Conservation (phyloP, 2,329 filamentous ascomycete genomes). For the Aspergillus phoenicis region DNA sequence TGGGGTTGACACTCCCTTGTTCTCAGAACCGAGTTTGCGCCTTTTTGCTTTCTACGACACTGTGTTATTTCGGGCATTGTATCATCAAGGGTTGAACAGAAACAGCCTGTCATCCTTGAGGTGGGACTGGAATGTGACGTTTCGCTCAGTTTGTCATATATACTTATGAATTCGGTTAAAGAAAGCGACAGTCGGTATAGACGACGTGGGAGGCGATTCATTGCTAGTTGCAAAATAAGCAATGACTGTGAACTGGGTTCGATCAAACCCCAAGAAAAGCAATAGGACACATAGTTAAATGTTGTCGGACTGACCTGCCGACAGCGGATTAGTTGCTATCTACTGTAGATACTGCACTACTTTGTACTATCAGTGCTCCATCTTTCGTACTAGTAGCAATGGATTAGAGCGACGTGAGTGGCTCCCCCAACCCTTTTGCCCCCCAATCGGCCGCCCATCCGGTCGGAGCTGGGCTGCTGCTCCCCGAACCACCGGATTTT, state of each 20-base stretch:
- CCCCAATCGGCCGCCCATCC: neutral
- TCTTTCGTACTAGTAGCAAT: neutral
- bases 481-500: constrained; percentile 27
- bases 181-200: neutral
- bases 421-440: neutral
- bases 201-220: neutral
- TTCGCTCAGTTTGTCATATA: neutral
- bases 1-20: neutral
- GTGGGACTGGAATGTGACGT: constrained; percentile 5
- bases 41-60: neutral
- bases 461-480: constrained; percentile 22
- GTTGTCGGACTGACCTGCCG: neutral
- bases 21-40: neutral
- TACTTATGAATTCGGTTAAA: neutral
- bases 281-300: neutral
- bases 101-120: constrained; percentile 7
- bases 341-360: neutral
- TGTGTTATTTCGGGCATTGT: neutral
- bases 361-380: neutral
- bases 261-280: neutral
- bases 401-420: neutral
- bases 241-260: neutral
- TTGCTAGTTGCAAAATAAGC: neutral
- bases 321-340: too few species aligned
- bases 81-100: constrained; percentile 4